These are phyloP conservation scores for Triangularia setosa DNA, from an alignment of 2,329 filamentous ascomycete genomes.

Conservation along the genomic window DNA sequence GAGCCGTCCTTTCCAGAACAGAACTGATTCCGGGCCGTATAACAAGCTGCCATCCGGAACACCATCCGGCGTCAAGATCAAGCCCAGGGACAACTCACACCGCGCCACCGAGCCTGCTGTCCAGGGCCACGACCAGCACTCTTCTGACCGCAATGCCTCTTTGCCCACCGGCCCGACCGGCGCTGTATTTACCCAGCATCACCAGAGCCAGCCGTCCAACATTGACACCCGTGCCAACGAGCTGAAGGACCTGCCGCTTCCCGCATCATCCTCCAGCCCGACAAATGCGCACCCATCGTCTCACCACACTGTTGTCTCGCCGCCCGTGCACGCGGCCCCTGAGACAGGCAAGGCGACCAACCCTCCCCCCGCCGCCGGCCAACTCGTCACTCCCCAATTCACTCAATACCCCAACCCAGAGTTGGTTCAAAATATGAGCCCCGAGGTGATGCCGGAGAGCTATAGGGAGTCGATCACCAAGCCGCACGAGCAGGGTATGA, in stretches of 20 bases:
- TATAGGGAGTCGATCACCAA: conserved; percentile 1
- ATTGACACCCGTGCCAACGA: background rate
- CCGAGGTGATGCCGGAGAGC: background rate
- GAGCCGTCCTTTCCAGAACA: background rate
- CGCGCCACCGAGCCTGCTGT: background rate
- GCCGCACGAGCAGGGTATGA: conserved; percentile 15
- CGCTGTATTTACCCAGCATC: background rate
- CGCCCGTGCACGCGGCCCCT: background rate
- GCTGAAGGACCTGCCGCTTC: conserved; percentile 7
- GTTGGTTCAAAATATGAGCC: conserved; percentile 18
- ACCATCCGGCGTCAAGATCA: conserved; percentile 22
- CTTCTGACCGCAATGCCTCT: conserved; percentile 4
- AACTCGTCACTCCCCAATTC: background rate
- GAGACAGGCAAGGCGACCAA: background rate
- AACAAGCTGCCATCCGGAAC: conserved; percentile 24
- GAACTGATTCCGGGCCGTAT: conserved; percentile 11
- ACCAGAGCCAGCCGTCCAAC: background rate
- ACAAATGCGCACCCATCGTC: background rate
- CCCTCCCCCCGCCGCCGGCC: background rate
- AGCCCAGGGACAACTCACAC: conserved; percentile 2
- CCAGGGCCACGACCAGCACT: background rate
- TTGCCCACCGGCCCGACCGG: conserved; percentile 11
- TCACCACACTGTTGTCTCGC: background rate
- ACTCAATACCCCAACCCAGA: conserved; percentile 10
- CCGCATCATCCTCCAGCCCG: conserved; percentile 2